Conservation (phyloP, 208 protist genomes). For the Trypanosoma lewisi region DNA sequence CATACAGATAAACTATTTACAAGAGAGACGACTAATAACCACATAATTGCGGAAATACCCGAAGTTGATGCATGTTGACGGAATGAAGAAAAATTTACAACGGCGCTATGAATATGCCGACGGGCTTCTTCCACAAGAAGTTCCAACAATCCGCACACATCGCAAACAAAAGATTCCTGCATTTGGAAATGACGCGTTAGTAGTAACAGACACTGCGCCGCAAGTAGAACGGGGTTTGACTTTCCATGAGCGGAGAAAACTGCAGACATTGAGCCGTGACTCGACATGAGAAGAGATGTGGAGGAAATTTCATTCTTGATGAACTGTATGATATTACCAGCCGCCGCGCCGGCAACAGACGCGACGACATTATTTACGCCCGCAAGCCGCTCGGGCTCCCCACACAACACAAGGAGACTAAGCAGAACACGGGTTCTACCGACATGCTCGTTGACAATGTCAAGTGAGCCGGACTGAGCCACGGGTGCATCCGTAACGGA, state of each 20-base stretch:
- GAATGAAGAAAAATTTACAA: conserved; percentile 8
- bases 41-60: conserved; percentile 50
- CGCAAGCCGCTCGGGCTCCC: conserved; percentile 25
- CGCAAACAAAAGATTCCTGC: conserved; percentile 52
- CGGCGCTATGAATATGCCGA: conserved; percentile 20
- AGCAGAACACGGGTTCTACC: conserved; percentile 11
- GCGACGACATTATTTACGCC: conserved; percentile 34
- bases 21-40: conserved; percentile 66
- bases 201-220: conserved; percentile 78
- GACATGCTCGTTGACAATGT: conserved; percentile 16
- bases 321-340: conserved; percentile 50
- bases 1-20: conserved; percentile 67
- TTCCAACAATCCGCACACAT: conserved; percentile 48
- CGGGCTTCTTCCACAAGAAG: conserved; percentile 38
- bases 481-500: conserved; percentile 3
- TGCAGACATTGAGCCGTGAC: conserved; percentile 1
- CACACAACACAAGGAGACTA: conserved; percentile 26
- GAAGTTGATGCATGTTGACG: conserved; percentile 38
- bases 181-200: conserved; percentile 88
- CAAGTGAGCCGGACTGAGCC: background rate
- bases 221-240: conserved; percentile 52
- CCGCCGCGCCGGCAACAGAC: conserved; percentile 32
- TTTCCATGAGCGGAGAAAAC: conserved; percentile 15
- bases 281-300: background rate
- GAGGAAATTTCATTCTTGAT: conserved; percentile 33